Evolutionary conservation across 352 stramenopile genomes (phyloP).

Genomic region (Phytophthora uliginosa): DNA sequence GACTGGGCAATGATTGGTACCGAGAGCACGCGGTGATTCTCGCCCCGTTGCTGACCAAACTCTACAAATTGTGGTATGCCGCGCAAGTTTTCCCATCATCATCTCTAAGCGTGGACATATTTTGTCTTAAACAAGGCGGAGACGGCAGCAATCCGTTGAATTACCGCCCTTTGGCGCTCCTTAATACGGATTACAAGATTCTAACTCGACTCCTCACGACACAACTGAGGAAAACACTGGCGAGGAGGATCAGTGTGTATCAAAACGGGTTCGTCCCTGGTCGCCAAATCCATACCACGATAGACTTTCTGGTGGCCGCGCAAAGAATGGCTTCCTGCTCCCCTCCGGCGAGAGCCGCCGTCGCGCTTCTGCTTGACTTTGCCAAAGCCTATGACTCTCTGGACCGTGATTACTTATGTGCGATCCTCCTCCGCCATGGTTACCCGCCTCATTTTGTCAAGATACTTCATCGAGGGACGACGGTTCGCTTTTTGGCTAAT

Average conservation of each 20-base stretch:
- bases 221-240: neutral
- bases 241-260: neutral
- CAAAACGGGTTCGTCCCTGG: neutral
- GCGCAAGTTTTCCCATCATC: neutral
- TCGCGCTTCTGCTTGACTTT: neutral
- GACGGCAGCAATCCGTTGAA: neutral
- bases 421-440: neutral
- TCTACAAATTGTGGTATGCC: neutral
- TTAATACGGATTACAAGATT: neutral
- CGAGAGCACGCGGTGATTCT: neutral
- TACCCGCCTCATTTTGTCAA: neutral
- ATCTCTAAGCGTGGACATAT: neutral
- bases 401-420: neutral
- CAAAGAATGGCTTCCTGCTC: neutral
- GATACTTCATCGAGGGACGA: neutral
- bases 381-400: neutral
- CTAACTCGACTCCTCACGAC: neutral
- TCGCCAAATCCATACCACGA: neutral
- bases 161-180: neutral
- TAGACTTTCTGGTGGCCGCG: neutral
- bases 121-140: neutral
- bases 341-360: no score
- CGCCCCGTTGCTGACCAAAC: neutral
- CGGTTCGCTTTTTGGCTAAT: neutral
- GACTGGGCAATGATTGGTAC: neutral